Evolutionary conservation across 768 basidiomycete species (phyloP).

Genomic region (Suillus luteus): DNA sequence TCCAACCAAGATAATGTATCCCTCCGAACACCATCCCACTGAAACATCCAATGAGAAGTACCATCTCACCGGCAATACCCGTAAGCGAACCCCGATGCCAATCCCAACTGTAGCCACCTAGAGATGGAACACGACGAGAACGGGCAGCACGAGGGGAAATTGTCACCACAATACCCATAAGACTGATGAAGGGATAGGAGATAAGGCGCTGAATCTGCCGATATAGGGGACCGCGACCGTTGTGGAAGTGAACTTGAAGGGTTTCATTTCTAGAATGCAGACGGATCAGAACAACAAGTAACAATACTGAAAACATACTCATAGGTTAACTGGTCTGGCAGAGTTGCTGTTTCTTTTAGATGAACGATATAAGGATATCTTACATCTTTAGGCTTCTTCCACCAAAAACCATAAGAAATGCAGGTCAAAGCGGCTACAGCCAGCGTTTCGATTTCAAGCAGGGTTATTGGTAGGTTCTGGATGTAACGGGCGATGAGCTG

Average conservation of each 20-base stretch:
- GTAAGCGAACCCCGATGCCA: too few species aligned
- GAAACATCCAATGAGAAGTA: background rate
- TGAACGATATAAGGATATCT: conserved; percentile 13
- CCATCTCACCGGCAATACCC: background rate
- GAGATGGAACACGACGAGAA: background rate
- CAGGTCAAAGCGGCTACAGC: conserved; percentile 32
- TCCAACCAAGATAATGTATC: conserved; percentile 30
- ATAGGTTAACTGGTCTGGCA: background rate
- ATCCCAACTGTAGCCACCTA: background rate
- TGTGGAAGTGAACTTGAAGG: too few species aligned
- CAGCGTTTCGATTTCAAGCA: conserved; percentile 36
- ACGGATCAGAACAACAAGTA: background rate
- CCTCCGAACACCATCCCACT: conserved; percentile 27
- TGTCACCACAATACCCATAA: rapidly evolving
- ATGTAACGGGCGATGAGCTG: conserved; percentile 29
- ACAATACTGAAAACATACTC: background rate
- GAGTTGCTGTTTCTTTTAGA: background rate
- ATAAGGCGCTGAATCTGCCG: rapidly evolving
- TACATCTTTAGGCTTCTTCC: conserved; percentile 36
- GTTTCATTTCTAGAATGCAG: too few species aligned
- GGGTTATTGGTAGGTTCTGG: conserved; percentile 28
- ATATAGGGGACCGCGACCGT: too few species aligned
- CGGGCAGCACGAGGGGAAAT: background rate
- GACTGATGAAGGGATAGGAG: background rate
- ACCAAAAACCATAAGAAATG: conserved; percentile 35